Base-by-base conservation (phyloP, 1,284 basidiomycete genomes). In the Sporisorium sorghi region DNA sequence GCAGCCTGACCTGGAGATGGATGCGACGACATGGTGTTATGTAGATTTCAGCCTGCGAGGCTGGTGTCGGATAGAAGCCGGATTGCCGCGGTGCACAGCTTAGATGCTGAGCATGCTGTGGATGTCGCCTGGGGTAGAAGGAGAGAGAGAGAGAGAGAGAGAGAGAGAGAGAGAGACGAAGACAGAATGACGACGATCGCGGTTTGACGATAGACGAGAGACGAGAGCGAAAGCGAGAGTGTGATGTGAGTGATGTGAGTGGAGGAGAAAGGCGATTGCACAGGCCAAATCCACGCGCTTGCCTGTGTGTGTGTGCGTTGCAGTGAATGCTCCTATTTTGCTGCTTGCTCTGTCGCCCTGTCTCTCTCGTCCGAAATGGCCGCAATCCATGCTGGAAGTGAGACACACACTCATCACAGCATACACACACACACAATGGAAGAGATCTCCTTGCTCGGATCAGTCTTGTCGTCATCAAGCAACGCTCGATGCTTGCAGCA, bases 11-110 rank as follows among this genome's bases (percentile, higher is more conserved):
- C 33, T 33, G 58, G 30, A 5, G 66, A n/a, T 19, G 46, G 32
- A 24, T 46, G 53, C 12, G 43, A 46, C 24, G 53, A 35, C 53
- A 55, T 47, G 33, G n/a, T n/a, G n/a, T n/a, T n/a, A n/a, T n/a
- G n/a, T n/a, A 10, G 33, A 30, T 17, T 23, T 12, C 26, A 11
- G 21, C 33, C 24, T 28, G 30, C 19, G 5, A 23, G 12, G 8
- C 17, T 35, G 24, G 7, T 24, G 28, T 33, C 19, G 47, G 28
- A 2, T 32, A 14, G 47, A 6, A 28, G 46, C 11, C 46, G 46
- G 26, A 32, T 47, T n/a, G 46, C 46, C 24, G 10, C 11, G 17
- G 24, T n/a, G 17, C 3, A 32, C 8, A 17, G 15, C n/a, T 30
- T 30, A 26, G 46, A 12, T 21, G 17, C 28, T 6, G 10, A 47